phyloP scores from a whole-genome alignment of 192 early-diverging fungal species.

The Dissophora globulifera region DNA sequence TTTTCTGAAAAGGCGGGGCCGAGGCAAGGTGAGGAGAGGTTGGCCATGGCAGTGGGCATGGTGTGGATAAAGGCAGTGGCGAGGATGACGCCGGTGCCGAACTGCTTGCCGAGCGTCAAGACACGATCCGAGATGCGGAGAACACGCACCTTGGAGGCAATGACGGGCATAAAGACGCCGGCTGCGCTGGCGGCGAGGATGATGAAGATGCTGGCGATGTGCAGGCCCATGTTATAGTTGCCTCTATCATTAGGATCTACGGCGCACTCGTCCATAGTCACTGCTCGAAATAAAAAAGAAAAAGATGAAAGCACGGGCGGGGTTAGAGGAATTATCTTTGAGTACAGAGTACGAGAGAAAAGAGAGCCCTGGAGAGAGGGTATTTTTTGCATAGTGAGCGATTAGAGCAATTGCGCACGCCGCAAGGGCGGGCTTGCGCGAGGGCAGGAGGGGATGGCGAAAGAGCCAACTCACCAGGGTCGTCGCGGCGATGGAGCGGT shows the following conservation, averaged over 20 bases:
- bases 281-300: no score
- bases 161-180: constrained; percentile 65
- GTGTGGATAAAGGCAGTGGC: constrained; percentile 81
- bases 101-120: constrained; percentile 44
- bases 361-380: no score
- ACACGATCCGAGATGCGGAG: neutral
- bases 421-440: no score
- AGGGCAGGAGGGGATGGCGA: no score
- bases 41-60: constrained; percentile 67
- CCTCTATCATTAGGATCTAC: neutral
- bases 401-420: no score
- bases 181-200: constrained; percentile 62
- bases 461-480: no score
- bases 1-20: constrained; percentile 52
- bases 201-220: constrained; percentile 65
- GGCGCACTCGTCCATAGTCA: neutral
- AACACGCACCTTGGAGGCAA: constrained; percentile 31
- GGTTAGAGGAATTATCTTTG: no score
- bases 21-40: constrained; percentile 68
- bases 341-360: no score
- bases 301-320: no score
- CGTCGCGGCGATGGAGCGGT: no score
- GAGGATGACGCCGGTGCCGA: constrained; percentile 74
- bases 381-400: no score
- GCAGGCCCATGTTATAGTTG: constrained; percentile 14